Conservation (phyloP, 257 asterid species). For the Jasminum sambac region DNA sequence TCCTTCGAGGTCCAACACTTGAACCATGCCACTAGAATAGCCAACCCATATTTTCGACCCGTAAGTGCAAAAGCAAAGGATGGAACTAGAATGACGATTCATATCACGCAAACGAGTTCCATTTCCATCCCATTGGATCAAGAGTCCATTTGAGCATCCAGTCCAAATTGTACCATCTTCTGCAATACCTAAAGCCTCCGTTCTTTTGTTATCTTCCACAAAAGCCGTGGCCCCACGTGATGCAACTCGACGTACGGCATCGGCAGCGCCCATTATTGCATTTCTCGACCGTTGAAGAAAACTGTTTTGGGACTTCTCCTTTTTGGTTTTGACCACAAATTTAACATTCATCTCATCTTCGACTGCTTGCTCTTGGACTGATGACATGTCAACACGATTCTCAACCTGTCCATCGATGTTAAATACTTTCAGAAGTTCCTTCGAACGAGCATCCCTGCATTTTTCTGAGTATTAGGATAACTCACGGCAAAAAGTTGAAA, state of each 20-base stretch:
- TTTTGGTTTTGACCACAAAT: slow-evolving; percentile 67
- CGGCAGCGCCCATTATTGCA: slow-evolving; percentile 97
- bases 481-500: no score
- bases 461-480: slow-evolving; percentile 16
- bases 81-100: slow-evolving; percentile 74
- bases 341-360: slow-evolving; percentile 82
- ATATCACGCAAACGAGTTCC: slow-evolving; percentile 80
- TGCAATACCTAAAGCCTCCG: slow-evolving; percentile 74
- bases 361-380: slow-evolving; percentile 56
- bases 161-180: slow-evolving; percentile 87
- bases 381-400: slow-evolving; percentile 63
- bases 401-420: slow-evolving; percentile 83
- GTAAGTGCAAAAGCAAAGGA: slow-evolving; percentile 64
- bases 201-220: slow-evolving; percentile 67
- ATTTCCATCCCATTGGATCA: slow-evolving; percentile 95
- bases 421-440: slow-evolving; percentile 83
- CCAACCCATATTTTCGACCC: slow-evolving; percentile 88
- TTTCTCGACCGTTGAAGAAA: slow-evolving; percentile 89
- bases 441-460: slow-evolving; percentile 89
- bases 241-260: slow-evolving; percentile 93
- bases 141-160: slow-evolving; percentile 80
- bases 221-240: slow-evolving; percentile 71
- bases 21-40: slow-evolving; percentile 78
- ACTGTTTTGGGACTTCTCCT: slow-evolving; percentile 77
- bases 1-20: slow-evolving; percentile 79